These are phyloP conservation scores for Pochonia chlamydosporia DNA, from an alignment of 2,329 filamentous ascomycete genomes.

Conservation along the genomic window DNA sequence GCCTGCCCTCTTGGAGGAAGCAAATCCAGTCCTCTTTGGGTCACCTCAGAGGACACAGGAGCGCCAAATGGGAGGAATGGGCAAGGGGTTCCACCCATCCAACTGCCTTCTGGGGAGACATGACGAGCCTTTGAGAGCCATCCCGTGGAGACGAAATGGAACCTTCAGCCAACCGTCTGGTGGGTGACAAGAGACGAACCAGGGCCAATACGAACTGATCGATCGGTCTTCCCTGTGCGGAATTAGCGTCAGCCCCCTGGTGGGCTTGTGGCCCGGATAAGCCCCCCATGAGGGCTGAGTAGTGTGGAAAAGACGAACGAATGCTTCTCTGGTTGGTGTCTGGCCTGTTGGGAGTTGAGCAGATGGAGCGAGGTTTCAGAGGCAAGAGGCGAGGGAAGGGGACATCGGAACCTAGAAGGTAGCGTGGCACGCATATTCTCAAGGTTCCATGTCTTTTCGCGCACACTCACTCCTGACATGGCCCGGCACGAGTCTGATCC, in stretches of 20 bases:
- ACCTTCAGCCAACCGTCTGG: background rate
- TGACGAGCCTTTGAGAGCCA: background rate
- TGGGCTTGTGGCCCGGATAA: background rate
- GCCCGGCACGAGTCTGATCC: too few relatives aligned
- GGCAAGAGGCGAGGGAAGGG: too few relatives aligned
- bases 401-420: too few relatives aligned
- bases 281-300: background rate
- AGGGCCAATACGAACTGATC: background rate
- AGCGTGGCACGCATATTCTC: too few relatives aligned
- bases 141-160: background rate
- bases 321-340: too few relatives aligned
- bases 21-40: background rate
- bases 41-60: background rate
- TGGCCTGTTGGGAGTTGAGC: background rate
- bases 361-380: too few relatives aligned
- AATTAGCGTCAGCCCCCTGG: background rate
- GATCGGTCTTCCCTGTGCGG: background rate
- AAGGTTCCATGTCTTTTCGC: too few relatives aligned
- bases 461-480: too few relatives aligned
- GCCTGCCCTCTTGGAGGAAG: too few relatives aligned
- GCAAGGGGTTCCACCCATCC: background rate
- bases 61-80: background rate
- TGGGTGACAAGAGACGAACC: background rate
- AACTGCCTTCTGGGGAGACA: background rate
- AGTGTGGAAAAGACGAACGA: background rate